Conservation (phyloP, 2,329 filamentous ascomycete genomes). For the Hymenoscyphus salicellus region DNA sequence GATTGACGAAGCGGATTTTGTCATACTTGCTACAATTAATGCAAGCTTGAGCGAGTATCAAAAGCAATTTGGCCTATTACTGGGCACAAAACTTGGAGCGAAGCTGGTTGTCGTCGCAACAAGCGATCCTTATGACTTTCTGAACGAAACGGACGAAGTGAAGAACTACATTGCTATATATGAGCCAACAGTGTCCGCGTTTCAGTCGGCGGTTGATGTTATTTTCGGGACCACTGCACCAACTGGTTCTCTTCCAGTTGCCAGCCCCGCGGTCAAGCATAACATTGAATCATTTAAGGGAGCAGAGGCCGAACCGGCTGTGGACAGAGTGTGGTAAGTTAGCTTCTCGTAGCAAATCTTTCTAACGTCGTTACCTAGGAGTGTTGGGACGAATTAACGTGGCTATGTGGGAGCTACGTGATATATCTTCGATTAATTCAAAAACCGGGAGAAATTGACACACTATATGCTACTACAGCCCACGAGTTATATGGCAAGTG, state of each 20-base stretch:
- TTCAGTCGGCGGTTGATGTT: constrained; percentile 39
- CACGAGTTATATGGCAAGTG: too few species aligned
- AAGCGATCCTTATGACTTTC: constrained; percentile 45
- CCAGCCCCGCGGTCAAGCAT: constrained; percentile 19
- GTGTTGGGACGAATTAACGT: too few species aligned
- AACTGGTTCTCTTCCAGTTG: constrained; percentile 39
- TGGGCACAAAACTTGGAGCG: constrained; percentile 32
- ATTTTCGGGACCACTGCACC: constrained; percentile 39
- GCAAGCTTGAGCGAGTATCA: constrained; percentile 40
- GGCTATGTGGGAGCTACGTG: too few species aligned
- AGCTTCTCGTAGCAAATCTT: background rate
- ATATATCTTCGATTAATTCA: too few species aligned
- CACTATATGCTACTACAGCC: too few species aligned
- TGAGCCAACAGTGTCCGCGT: constrained; percentile 44
- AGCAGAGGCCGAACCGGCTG: constrained; percentile 32
- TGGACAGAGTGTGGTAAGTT: constrained; percentile 2
- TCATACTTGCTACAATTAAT: constrained; percentile 42
- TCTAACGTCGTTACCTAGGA: background rate
- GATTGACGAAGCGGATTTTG: constrained; percentile 38
- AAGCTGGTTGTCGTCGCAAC: constrained; percentile 41
- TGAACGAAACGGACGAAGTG: constrained; percentile 35
- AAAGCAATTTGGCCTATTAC: constrained; percentile 35
- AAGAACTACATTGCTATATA: constrained; percentile 45
- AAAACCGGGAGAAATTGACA: too few species aligned
- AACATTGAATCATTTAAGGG: constrained; percentile 23